phyloP scores from a whole-genome alignment of 1,284 basidiomycete genomes.

The Trametes versicolor region DNA sequence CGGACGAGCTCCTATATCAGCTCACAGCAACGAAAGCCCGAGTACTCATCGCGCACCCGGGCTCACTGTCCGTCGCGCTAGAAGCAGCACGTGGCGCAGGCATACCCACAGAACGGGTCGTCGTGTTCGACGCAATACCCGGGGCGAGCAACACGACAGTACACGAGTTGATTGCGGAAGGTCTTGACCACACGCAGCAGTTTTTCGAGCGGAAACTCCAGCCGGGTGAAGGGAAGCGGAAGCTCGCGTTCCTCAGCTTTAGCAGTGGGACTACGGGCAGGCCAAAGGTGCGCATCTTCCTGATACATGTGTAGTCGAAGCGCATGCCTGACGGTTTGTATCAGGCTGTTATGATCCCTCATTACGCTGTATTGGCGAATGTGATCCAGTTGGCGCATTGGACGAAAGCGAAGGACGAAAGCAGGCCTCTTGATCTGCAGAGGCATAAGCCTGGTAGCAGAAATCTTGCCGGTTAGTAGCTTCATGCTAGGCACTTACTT shows the following conservation, averaged over 20 bases:
- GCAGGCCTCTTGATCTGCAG: slow-evolving; percentile 40
- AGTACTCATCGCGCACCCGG: slow-evolving; percentile 66
- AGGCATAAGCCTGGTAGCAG: slow-evolving; percentile 66
- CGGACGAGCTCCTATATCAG: slow-evolving; percentile 70
- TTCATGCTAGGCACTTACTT: no score
- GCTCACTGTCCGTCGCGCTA: slow-evolving; percentile 57
- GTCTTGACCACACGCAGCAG: slow-evolving; percentile 49
- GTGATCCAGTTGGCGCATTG: slow-evolving; percentile 68
- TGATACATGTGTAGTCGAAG: neutral
- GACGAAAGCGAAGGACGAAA: slow-evolving; percentile 55
- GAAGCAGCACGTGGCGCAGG: slow-evolving; percentile 57
- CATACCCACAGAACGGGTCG: slow-evolving; percentile 60
- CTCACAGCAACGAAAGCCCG: slow-evolving; percentile 61
- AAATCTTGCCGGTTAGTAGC: slow-evolving; percentile 59
- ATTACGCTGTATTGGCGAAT: slow-evolving; percentile 74
- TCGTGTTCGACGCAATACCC: slow-evolving; percentile 55
- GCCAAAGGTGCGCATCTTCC: slow-evolving; percentile 65
- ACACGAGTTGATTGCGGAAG: slow-evolving; percentile 61
- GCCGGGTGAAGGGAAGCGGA: slow-evolving; percentile 70
- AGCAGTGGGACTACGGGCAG: slow-evolving; percentile 85
- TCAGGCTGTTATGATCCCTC: slow-evolving; percentile 77
- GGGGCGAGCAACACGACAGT: slow-evolving; percentile 48
- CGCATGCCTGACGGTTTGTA: neutral
- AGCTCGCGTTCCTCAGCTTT: slow-evolving; percentile 79
- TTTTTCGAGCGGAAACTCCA: slow-evolving; percentile 61